Evolutionary conservation across 192 early-diverging fungal genomes (phyloP), one percentile per base, ranked within the genome.

Genomic region (Thamnidium elegans): DNA sequence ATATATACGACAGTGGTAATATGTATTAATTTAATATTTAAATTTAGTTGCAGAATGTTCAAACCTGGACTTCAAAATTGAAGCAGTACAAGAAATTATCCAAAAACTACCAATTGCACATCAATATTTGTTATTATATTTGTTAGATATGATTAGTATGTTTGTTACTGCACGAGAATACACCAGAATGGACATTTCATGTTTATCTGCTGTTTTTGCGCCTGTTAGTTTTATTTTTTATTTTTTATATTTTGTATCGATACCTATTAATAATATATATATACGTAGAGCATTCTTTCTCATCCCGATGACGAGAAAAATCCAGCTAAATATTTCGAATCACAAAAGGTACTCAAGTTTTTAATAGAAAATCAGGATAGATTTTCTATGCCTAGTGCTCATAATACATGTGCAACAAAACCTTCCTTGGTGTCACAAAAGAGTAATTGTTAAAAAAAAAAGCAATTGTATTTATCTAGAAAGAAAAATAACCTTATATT

Each of bases 131-230:
- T 71, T 91, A 3, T 76, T 89, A 46, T 89, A 86, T 54, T 78
- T 89, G 54, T 73, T 91, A 15, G 84, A 87, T 65, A 68, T 91
- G 30, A 75, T 91, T n/a, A 63, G 71, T 3, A 52, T 84, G 6
- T 84, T 84, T 62, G 72, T 78, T 30, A 59, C 67, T 15, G 70
- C 79, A 31, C 65, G 77, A 34, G 74, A 65, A 36, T 69, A 76
- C 13, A 91, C 84, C 14, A 78, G 82, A 42, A 91, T 91, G 90
- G 85, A 87, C 59, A 69, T 78, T 32, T 79, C 84, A n/a, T 88
- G 88, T 55, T 58, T 91, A 63, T 88, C 90, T 4, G 84, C 90
- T 8, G 83, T 89, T 7, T 79, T 91, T 68, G 83, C 87, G 63
- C 90, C 90, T 5, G 87, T 86, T 23, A 36, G 21, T 43, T 14